Evolutionary conservation across 2,329 filamentous ascomycete genomes (phyloP).

Genomic region (Verticillium dahliae): DNA sequence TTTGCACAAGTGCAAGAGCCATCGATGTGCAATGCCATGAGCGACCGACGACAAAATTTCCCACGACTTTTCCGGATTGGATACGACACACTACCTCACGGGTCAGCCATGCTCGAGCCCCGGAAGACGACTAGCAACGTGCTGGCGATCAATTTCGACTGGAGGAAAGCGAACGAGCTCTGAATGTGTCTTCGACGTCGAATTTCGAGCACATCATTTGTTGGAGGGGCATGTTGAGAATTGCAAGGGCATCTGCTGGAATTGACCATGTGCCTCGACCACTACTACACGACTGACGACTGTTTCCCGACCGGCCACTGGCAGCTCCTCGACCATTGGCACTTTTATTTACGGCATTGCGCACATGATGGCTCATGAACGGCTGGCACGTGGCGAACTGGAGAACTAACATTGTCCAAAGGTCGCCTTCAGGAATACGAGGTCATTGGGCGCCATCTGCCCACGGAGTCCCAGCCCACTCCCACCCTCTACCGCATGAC

Average conservation of each 20-base stretch:
- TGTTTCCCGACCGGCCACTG: background rate
- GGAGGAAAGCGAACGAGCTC: background rate
- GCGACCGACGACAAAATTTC: background rate
- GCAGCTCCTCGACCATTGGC: background rate
- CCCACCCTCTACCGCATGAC: conserved; percentile 99
- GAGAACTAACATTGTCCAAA: conserved; percentile 30
- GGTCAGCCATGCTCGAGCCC: background rate
- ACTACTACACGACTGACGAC: background rate
- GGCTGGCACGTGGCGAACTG: conserved; percentile 20
- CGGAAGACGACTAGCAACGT: background rate
- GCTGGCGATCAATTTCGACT: background rate
- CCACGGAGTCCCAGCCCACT: conserved; percentile 92
- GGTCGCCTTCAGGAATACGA: conserved; percentile 99
- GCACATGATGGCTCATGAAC: background rate
- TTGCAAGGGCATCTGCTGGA: background rate
- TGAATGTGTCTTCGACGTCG: background rate
- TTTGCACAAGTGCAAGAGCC: background rate
- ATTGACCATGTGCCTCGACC: background rate
- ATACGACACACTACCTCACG: background rate
- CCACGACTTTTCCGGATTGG: conserved; percentile 1
- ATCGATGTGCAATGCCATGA: background rate
- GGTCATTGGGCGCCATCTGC: conserved; percentile 99
- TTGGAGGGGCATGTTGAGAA: background rate
- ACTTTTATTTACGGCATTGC: background rate
- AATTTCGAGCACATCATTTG: background rate